These are phyloP conservation scores for Termitomyces sp. DNA, from an alignment of 768 basidiomycete genomes.

Conservation along the genomic window DNA sequence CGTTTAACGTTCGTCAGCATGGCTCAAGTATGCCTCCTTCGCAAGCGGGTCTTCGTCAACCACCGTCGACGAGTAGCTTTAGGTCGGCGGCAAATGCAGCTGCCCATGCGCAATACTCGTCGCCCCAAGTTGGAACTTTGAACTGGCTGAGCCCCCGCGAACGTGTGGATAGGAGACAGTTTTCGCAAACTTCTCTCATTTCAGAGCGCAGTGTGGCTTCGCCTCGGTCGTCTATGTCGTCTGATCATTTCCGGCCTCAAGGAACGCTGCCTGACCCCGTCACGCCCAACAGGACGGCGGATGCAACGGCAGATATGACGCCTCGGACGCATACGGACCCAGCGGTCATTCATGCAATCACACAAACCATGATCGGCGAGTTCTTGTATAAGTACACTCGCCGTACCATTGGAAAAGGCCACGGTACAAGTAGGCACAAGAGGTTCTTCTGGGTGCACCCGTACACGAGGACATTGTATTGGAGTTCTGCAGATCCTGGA, in stretches of 20 bases:
- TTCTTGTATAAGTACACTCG: constrained; percentile 98
- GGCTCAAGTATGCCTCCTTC: constrained; percentile 76
- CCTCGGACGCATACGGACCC: constrained; percentile 69
- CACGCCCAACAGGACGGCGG: constrained; percentile 41
- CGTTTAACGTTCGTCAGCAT: constrained; percentile 48
- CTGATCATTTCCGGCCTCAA: constrained; percentile 53
- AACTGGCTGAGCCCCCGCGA: constrained; percentile 48
- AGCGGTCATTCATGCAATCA: constrained; percentile 89
- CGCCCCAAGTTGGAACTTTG: constrained; percentile 34
- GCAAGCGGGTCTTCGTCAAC: constrained; percentile 58
- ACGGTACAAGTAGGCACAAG: constrained; percentile 85
- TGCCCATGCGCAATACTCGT: constrained; percentile 40
- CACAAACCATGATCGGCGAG: constrained; percentile 99
- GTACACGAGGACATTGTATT: constrained; percentile 96
- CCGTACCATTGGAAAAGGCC: constrained; percentile 80
- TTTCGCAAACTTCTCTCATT: constrained; percentile 64
- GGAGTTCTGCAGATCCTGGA: constrained; percentile 93
- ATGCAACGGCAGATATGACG: constrained; percentile 37
- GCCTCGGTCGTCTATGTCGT: constrained; percentile 78
- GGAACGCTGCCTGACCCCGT: constrained; percentile 30
- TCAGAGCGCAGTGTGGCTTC: constrained; percentile 67
- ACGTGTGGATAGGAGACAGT: constrained; percentile 41
- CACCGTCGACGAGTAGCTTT: constrained; percentile 80
- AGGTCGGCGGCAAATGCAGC: constrained; percentile 64
- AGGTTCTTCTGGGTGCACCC: constrained; percentile 99